Percentiles rank a stretch among this genome's conserved stretches.
These are phyloP conservation scores for Bombardia bombarda DNA, from an alignment of 495 filamentous ascomycete species.

Conservation along the genomic window DNA sequence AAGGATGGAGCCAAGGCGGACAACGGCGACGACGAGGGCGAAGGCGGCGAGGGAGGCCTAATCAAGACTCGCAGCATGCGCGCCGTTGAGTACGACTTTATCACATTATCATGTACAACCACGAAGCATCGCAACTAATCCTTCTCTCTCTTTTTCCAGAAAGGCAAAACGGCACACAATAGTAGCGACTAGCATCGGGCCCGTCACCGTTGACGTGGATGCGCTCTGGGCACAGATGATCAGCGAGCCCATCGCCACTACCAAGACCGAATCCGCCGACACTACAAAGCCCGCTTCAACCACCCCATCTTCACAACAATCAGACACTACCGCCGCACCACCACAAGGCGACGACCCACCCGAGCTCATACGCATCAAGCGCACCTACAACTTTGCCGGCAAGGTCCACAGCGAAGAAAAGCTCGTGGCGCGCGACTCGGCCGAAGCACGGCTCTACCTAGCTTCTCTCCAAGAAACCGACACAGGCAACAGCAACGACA, in stretches of 20 bases:
- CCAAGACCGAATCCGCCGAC: slow-evolving; percentile 2
- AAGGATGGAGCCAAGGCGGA: slow-evolving; percentile 34
- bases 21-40: slow-evolving; percentile 44
- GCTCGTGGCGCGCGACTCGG: slow-evolving; percentile 65
- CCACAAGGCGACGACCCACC: not conserved
- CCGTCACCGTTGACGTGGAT: slow-evolving; percentile 83
- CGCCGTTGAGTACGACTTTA: slow-evolving; percentile 47
- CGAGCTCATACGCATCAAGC: slow-evolving; percentile 71
- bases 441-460: slow-evolving; percentile 73
- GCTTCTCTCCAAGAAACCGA: slow-evolving; percentile 41
- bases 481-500: slow-evolving; percentile 16
- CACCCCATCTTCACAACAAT: slow-evolving; percentile 13
- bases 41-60: slow-evolving; percentile 67
- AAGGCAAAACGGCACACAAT: slow-evolving; percentile 57
- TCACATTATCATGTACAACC: too few species aligned
- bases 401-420: slow-evolving; percentile 78
- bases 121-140: too few species aligned
- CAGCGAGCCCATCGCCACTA: slow-evolving; percentile 17
- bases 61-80: slow-evolving; percentile 75
- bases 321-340: not conserved
- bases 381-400: slow-evolving; percentile 87
- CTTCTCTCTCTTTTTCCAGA: too few species aligned
- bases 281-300: not conserved
- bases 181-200: slow-evolving; percentile 52
- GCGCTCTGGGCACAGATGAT: slow-evolving; percentile 80